phyloP scores from a whole-genome alignment of 768 basidiomycete species.

The Daedalea quercina region DNA sequence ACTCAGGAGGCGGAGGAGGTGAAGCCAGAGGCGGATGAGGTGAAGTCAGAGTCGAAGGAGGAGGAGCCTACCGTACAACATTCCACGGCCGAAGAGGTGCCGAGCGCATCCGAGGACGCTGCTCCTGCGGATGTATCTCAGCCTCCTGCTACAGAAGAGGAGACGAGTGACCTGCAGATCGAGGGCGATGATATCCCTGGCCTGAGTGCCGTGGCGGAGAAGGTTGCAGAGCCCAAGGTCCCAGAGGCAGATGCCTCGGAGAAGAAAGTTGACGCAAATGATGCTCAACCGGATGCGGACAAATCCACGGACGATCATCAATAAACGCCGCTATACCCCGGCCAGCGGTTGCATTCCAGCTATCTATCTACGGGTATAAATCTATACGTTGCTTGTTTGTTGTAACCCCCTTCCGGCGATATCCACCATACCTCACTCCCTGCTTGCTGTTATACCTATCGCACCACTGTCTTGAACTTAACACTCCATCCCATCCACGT shows the following conservation, averaged over 20 bases:
- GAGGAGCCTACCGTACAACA: not conserved
- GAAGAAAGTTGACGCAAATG: not conserved
- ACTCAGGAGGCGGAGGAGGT: not conserved
- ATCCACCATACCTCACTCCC: not conserved
- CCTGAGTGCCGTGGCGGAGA: conserved; percentile 1
- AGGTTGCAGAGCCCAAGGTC: not conserved
- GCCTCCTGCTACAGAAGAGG: not conserved
- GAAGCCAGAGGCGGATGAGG: not conserved
- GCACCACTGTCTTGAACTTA: too few species aligned
- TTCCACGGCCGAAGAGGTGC: not conserved
- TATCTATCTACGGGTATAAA: conserved; percentile 9
- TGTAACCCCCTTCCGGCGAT: not conserved
- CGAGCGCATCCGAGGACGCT: not conserved
- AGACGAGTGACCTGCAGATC: not conserved
- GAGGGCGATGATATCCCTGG: conserved; percentile 16
- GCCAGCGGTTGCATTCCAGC: not conserved
- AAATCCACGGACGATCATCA: not conserved
- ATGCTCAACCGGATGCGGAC: not conserved
- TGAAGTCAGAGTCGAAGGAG: not conserved
- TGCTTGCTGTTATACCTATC: not conserved
- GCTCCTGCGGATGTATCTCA: not conserved
- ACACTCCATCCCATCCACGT: too few species aligned
- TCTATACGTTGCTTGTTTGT: conserved; percentile 7
- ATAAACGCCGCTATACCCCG: not conserved
- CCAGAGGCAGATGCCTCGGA: not conserved